Percentiles rank a stretch among this genome's conserved stretches.
Conservation (phyloP, 140 eudicot genomes). For the Ambrosia hybrid region DNA sequence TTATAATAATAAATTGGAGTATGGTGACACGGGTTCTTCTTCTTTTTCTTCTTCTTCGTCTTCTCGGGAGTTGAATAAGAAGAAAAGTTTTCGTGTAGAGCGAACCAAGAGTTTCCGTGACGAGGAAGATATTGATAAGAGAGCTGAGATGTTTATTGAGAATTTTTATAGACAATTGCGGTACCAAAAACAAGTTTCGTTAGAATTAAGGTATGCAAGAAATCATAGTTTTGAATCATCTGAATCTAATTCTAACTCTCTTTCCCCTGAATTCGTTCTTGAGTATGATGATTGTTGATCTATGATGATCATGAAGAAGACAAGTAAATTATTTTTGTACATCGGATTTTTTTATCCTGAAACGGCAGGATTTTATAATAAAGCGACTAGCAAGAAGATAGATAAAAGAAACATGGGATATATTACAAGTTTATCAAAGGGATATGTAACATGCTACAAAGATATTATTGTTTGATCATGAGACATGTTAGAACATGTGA, state of each 20-base stretch:
- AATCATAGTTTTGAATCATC: conserved; percentile 52
- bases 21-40: conserved; percentile 18
- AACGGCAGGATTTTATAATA: too few relatives aligned
- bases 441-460: too few relatives aligned
- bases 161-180: conserved; percentile 66
- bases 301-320: too few relatives aligned
- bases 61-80: conserved; percentile 2
- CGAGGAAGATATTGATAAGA: conserved; percentile 75
- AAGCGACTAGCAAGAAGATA: too few relatives aligned
- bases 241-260: background rate
- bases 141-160: conserved; percentile 70
- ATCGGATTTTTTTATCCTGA: too few relatives aligned
- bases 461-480: too few relatives aligned
- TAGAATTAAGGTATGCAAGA: conserved; percentile 60
- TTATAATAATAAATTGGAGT: background rate
- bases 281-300: too few relatives aligned
- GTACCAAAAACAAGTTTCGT: conserved; percentile 69
- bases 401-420: too few relatives aligned
- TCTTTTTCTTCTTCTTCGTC: background rate
- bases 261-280: conserved; percentile 10
- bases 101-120: conserved; percentile 58
- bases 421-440: too few relatives aligned
- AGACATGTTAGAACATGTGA: too few relatives aligned
- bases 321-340: too few relatives aligned
- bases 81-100: conserved; percentile 30